Evolutionary conservation across 257 asterid species (phyloP).

Genomic region (Plantago elongata): DNA sequence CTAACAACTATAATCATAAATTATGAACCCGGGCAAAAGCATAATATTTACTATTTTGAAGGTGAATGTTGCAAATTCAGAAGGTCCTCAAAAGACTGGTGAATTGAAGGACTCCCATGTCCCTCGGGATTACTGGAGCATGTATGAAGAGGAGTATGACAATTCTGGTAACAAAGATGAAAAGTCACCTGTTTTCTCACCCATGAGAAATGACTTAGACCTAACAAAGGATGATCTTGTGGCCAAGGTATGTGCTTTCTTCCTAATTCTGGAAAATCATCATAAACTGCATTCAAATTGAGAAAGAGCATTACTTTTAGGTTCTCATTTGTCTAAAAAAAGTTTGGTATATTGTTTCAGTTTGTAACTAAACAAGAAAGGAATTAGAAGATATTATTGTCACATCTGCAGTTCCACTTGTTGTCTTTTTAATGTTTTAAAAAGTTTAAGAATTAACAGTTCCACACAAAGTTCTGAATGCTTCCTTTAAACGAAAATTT

Average conservation of each 20-base stretch:
- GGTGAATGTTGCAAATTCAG: conserved; percentile 6
- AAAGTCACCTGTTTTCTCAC: conserved; percentile 28
- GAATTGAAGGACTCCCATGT: conserved; percentile 21
- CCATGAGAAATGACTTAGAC: conserved; percentile 34
- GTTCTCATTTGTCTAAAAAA: not conserved
- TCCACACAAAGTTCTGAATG: not conserved
- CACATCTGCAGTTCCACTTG: too few species aligned
- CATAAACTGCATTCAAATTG: not conserved
- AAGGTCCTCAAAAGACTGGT: conserved; percentile 24
- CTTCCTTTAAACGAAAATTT: not conserved
- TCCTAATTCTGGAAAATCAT: not conserved
- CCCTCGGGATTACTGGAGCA: conserved; percentile 26
- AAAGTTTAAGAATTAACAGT: too few species aligned
- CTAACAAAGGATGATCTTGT: conserved; percentile 40
- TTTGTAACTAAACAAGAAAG: not conserved
- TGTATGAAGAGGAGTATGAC: conserved; percentile 22
- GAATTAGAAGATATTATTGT: too few species aligned
- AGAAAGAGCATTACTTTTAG: not conserved
- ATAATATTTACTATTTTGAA: too few species aligned
- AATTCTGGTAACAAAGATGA: conserved; percentile 36
- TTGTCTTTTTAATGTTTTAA: too few species aligned
- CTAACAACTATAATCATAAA: too few species aligned
- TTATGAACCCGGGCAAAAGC: too few species aligned
- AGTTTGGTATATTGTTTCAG: not conserved
- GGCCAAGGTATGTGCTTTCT: conserved; percentile 46